A percentile compares a stretch with the other conserved stretches of the same genome.
Evolutionary conservation across 2,329 filamentous ascomycete species (phyloP).

Genomic region (Escovopsis weberi): DNA sequence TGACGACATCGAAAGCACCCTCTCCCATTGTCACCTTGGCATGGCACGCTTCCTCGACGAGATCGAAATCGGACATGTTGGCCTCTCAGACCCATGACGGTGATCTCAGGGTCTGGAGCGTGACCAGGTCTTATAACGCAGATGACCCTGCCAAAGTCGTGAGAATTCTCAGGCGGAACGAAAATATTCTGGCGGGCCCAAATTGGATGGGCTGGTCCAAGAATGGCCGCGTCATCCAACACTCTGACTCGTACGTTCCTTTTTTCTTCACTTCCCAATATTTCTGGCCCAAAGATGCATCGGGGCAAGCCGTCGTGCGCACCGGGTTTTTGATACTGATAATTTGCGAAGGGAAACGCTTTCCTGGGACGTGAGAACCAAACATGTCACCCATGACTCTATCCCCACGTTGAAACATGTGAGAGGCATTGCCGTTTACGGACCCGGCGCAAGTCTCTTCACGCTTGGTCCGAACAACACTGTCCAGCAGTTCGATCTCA

Average conservation of each 20-base stretch:
- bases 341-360: slow-evolving; percentile 56
- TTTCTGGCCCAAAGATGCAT: slow-evolving; percentile 6
- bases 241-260: slow-evolving; percentile 64
- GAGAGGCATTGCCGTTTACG: slow-evolving; percentile 72
- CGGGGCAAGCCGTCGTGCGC: too few species aligned
- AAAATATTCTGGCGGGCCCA: slow-evolving; percentile 56
- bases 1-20: slow-evolving; percentile 70
- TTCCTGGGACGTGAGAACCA: slow-evolving; percentile 96
- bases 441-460: slow-evolving; percentile 81
- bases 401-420: slow-evolving; percentile 77
- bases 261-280: background rate
- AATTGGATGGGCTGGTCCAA: slow-evolving; percentile 99
- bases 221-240: slow-evolving; percentile 90
- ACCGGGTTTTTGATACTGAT: slow-evolving; percentile 17
- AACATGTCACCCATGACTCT: slow-evolving; percentile 79
- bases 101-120: slow-evolving; percentile 90
- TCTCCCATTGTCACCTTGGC: slow-evolving; percentile 76
- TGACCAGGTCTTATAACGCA: slow-evolving; percentile 62
- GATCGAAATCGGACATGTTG: slow-evolving; percentile 96
- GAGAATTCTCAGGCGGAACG: slow-evolving; percentile 66
- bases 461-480: slow-evolving; percentile 78
- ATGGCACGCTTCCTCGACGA: slow-evolving; percentile 93
- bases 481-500: slow-evolving; percentile 90
- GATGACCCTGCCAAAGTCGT: slow-evolving; percentile 78
- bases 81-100: slow-evolving; percentile 85